Conservation (phyloP, 306 rosid genomes). For the Vachellia pachyceras region DNA sequence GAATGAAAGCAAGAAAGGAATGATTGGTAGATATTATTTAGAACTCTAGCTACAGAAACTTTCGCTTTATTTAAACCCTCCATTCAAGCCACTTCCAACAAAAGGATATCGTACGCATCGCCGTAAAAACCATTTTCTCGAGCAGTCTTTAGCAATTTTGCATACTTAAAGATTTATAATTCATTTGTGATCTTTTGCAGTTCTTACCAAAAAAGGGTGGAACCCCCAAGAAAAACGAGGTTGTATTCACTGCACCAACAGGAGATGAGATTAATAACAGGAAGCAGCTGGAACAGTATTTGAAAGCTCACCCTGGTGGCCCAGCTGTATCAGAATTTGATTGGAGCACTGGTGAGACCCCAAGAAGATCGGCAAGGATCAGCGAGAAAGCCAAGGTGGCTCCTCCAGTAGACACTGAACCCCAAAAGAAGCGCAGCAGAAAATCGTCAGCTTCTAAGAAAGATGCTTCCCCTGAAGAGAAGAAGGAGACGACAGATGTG, state of each 20-base stretch:
- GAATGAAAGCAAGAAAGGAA: neutral
- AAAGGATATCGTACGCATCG: neutral
- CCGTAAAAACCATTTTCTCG: neutral
- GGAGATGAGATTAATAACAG: slow-evolving; percentile 84
- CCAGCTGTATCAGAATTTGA: slow-evolving; percentile 85
- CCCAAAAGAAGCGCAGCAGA: slow-evolving; percentile 77
- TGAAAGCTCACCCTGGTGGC: slow-evolving; percentile 90
- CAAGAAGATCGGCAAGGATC: slow-evolving; percentile 92
- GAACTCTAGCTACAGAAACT: neutral
- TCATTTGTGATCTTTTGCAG: slow-evolving; percentile 55
- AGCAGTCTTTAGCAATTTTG: neutral
- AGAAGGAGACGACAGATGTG: slow-evolving; percentile 58
- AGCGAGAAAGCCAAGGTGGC: slow-evolving; percentile 75
- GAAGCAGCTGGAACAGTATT: slow-evolving; percentile 84
- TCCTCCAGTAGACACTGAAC: slow-evolving; percentile 59
- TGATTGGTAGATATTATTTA: neutral
- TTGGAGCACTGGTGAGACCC: slow-evolving; percentile 98
- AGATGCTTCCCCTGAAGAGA: slow-evolving; percentile 56
- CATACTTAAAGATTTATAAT: slow-evolving; percentile 25
- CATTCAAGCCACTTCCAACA: neutral
- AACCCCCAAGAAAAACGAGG: slow-evolving; percentile 88
- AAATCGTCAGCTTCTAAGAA: slow-evolving; percentile 62
- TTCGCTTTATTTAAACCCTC: neutral
- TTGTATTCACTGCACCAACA: slow-evolving; percentile 82
- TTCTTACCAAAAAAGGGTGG: slow-evolving; percentile 80